Percentiles rank a stretch among this genome's conserved stretches.
These are phyloP conservation scores for Malus hybrid DNA, from an alignment of 331 rosid species.

Conservation along the genomic window DNA sequence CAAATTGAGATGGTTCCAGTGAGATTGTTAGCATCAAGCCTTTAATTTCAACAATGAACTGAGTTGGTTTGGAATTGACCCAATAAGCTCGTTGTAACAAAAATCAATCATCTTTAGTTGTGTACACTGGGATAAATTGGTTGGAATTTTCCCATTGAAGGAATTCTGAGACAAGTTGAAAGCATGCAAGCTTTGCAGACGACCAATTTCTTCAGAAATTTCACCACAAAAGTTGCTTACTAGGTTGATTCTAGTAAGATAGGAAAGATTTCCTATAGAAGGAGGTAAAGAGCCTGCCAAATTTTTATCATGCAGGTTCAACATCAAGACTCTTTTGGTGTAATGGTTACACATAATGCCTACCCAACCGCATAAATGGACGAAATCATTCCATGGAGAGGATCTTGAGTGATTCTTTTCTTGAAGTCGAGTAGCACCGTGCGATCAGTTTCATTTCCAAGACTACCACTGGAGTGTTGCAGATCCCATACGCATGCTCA, in stretches of 20 bases:
- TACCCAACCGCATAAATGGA: too few species aligned
- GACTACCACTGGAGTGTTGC: background rate
- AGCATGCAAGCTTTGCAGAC: constrained; percentile 2
- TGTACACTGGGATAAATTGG: constrained; percentile 31
- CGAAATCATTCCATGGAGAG: constrained; percentile 1
- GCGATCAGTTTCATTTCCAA: constrained; percentile 30
- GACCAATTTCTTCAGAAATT: constrained; percentile 37
- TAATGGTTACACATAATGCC: too few species aligned
- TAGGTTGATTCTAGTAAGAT: constrained; percentile 27
- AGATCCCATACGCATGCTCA: background rate
- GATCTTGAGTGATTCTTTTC: constrained; percentile 21
- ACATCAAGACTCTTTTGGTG: too few species aligned
- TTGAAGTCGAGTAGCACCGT: constrained; percentile 35
- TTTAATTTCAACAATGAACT: too few species aligned
- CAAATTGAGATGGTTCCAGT: constrained; percentile 24
- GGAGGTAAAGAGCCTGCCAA: too few species aligned
- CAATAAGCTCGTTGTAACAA: background rate
- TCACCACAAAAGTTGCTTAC: constrained; percentile 26
- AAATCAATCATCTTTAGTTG: background rate
- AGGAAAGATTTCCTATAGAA: too few species aligned
- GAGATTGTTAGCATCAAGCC: too few species aligned
- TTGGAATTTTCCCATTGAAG: constrained; percentile 31
- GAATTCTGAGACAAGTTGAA: constrained; percentile 13
- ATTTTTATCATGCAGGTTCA: too few species aligned
- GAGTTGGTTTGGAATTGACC: constrained; percentile 1